phyloP scores from a whole-genome alignment of 2,329 filamentous ascomycete species.

The Penicillium polonicum region DNA sequence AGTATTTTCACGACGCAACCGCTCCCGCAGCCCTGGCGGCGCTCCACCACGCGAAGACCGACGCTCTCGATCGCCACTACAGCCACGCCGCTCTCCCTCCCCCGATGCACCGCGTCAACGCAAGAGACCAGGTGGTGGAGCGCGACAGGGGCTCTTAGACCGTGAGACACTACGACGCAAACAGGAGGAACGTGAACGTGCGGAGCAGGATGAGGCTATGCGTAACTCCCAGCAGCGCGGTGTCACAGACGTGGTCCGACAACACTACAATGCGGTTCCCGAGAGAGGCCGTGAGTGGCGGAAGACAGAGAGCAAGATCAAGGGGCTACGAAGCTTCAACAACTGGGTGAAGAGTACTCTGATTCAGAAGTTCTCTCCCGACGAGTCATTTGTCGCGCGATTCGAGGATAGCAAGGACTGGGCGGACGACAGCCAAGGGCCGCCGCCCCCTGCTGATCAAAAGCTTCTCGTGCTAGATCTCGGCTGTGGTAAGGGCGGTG shows the following conservation, averaged over 20 bases:
- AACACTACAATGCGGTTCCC: slow-evolving; percentile 95
- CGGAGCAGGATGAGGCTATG: slow-evolving; percentile 40
- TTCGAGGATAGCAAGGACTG: slow-evolving; percentile 46
- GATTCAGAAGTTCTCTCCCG: slow-evolving; percentile 92
- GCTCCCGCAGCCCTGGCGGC: slow-evolving; percentile 26
- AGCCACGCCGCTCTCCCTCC: slow-evolving; percentile 44
- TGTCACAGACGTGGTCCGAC: slow-evolving; percentile 80
- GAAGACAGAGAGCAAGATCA: slow-evolving; percentile 90
- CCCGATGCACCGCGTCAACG: slow-evolving; percentile 42
- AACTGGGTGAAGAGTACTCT: slow-evolving; percentile 99
- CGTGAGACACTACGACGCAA: slow-evolving; percentile 42
- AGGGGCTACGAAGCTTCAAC: slow-evolving; percentile 90
- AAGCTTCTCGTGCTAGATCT: slow-evolving; percentile 84
- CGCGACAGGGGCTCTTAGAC: slow-evolving; percentile 41
- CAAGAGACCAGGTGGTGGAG: slow-evolving; percentile 49
- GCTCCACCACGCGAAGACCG: slow-evolving; percentile 27
- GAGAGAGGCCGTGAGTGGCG: slow-evolving; percentile 93
- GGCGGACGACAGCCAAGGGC: slow-evolving; percentile 38
- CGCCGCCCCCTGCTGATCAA: slow-evolving; percentile 42
- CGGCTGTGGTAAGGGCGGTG: slow-evolving; percentile 94
- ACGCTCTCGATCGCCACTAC: slow-evolving; percentile 44
- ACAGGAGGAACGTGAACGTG: slow-evolving; percentile 47
- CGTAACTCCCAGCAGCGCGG: slow-evolving; percentile 50
- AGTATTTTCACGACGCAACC: slow-evolving; percentile 42
- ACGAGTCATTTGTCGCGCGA: slow-evolving; percentile 67